Conservation (phyloP, 495 filamentous ascomycete species). For the Aspergillus leporis region DNA sequence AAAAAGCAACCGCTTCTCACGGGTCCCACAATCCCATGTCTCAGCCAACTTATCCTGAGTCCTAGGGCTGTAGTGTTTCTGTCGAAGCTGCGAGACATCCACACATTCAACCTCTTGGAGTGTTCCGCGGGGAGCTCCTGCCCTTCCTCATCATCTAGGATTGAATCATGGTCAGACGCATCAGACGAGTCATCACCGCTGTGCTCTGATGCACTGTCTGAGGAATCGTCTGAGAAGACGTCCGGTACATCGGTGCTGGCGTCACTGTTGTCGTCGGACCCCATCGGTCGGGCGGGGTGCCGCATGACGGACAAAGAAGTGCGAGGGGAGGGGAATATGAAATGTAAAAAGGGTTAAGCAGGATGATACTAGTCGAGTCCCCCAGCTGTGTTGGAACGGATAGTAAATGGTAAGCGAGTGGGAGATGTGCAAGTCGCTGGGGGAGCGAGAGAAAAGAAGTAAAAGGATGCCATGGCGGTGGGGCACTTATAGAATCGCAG, state of each 20-base stretch:
- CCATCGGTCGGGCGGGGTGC: neutral
- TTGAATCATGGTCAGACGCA: conserved; percentile 25
- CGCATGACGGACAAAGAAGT: conserved; percentile 11
- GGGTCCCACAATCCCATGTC: conserved; percentile 28
- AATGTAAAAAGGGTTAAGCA: neutral
- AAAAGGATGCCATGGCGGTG: neutral
- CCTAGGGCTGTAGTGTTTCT: conserved; percentile 30
- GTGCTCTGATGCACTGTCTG: conserved; percentile 21
- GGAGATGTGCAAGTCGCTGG: conserved; percentile 8
- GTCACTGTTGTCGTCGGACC: conserved; percentile 7
- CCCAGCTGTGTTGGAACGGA: conserved; percentile 5
- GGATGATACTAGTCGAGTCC: conserved; percentile 1
- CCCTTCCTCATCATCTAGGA: conserved; percentile 28
- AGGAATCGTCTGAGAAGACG: conserved; percentile 12
- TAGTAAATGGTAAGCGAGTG: neutral
- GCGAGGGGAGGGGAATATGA: too few species aligned
- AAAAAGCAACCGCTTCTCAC: conserved; percentile 23
- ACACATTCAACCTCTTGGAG: conserved; percentile 26
- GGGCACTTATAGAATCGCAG: conserved; percentile 7
- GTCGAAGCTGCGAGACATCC: conserved; percentile 30
- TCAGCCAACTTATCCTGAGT: conserved; percentile 28
- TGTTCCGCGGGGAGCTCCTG: conserved; percentile 24
- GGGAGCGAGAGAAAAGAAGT: neutral
- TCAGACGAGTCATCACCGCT: conserved; percentile 19
- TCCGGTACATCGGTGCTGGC: neutral